Conservation (phyloP, 345 rosid species). For the Iberis pinnata region DNA sequence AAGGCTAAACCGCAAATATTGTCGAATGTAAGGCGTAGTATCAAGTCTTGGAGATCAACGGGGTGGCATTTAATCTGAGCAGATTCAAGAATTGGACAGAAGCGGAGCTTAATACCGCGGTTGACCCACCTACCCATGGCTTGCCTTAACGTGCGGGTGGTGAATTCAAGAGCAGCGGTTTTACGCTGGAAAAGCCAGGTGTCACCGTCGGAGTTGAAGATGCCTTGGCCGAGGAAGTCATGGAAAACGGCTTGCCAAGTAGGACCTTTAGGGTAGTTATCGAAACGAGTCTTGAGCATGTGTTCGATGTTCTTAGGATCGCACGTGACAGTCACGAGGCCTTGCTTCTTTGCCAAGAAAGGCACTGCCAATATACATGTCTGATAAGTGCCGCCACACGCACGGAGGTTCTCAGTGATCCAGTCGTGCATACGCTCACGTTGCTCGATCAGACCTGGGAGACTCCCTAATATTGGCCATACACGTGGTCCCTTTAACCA, state of each 20-base stretch:
- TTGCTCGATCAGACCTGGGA: slow-evolving; percentile 82
- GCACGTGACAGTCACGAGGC: slow-evolving; percentile 95
- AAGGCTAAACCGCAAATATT: slow-evolving; percentile 94
- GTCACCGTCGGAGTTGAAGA: too few relatives aligned
- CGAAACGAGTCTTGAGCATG: slow-evolving; percentile 80
- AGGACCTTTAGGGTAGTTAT: slow-evolving; percentile 95
- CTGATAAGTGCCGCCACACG: slow-evolving; percentile 92
- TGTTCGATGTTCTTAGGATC: slow-evolving; percentile 86
- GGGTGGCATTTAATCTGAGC: slow-evolving; percentile 51
- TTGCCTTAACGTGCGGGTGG: slow-evolving; percentile 89
- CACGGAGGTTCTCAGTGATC: slow-evolving; percentile 92
- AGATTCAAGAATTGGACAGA: slow-evolving; percentile 61
- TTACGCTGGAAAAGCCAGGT: slow-evolving; percentile 91
- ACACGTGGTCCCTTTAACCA: slow-evolving; percentile 79
- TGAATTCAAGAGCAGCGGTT: slow-evolving; percentile 96
- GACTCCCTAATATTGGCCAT: slow-evolving; percentile 88
- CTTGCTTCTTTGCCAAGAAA: slow-evolving; percentile 70
- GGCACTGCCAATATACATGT: slow-evolving; percentile 92
- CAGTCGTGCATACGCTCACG: slow-evolving; percentile 95
- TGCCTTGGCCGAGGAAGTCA: slow-evolving; percentile 88
- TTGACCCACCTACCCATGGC: slow-evolving; percentile 97
- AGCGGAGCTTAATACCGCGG: slow-evolving; percentile 66
- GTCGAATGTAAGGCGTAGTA: slow-evolving; percentile 90
- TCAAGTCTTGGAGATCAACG: slow-evolving; percentile 77
- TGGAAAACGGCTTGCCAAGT: slow-evolving; percentile 96